Base-by-base conservation (phyloP, 2,329 filamentous ascomycete species). In the Cadophora malorum region DNA sequence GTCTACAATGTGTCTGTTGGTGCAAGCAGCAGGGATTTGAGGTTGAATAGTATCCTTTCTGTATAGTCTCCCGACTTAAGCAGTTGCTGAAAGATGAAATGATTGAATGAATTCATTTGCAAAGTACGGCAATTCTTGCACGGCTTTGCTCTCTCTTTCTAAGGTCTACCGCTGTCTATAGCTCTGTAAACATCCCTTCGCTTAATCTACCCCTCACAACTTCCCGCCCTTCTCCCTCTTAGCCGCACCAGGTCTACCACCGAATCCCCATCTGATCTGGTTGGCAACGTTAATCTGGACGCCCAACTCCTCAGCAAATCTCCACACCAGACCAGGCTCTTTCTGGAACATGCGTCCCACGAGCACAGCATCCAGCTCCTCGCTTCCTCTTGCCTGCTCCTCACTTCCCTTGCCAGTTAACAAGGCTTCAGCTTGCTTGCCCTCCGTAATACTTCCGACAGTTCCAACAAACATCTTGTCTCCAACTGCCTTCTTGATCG, bases 401-500 rank as follows among this genome's bases (percentile, higher is more conserved):
- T 87, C 74, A 0, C 79, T 79, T 1, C 79, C 80, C 45, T 82
- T 80, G 1, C 81, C 77, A 3, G 72, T 72, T n/a, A 88, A 75
- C 3, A 87, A 66, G 21, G 83, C 79, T 71, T 88, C 80, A 0
- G 85, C 85, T 9, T 81, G 74, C 1, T 72, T 76, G 0, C 81
- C 85, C 0, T 69, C 79, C 25, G 75, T 81, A 72, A 87, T 86
- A n/a, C 73, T 80, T 0, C 85, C 85, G 0, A 87, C 85, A 0
- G 83, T 74, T 10, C 80, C 79, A 31, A 85, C 79, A 0, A 83
- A 64, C 71, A 83, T 55, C 64, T 75, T 88, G 67, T 91, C 87
- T 0, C 90, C 90, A n/a, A 94, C 86, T 0, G 85, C 89, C 72
- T 88, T 85, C 81, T 94, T 94, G 66, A 94, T 86, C 4, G 85